phyloP scores from a whole-genome alignment of 768 basidiomycete species.

The Collybia nuda region DNA sequence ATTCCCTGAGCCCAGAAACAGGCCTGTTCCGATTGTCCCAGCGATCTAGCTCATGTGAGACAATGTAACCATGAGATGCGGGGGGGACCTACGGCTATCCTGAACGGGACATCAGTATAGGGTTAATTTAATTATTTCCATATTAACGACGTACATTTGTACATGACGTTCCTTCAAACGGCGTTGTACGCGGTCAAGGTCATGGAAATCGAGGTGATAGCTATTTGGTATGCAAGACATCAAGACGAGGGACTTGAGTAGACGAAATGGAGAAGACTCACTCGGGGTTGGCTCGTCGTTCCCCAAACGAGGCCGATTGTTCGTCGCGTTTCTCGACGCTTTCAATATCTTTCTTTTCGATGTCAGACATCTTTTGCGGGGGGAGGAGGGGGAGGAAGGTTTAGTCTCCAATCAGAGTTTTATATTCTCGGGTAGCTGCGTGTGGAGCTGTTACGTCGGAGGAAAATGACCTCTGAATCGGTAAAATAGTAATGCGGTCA shows the following conservation, averaged over 20 bases:
- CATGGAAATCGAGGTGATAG: slow-evolving; percentile 55
- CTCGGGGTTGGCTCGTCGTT: neutral
- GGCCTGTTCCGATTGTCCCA: slow-evolving; percentile 73
- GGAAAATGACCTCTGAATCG: too few species aligned
- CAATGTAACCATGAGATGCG: neutral
- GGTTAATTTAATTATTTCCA: neutral
- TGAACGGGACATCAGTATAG: slow-evolving; percentile 15
- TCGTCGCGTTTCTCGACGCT: too few species aligned
- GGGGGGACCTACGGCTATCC: slow-evolving; percentile 58
- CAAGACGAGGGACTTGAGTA: neutral
- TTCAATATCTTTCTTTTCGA: neutral
- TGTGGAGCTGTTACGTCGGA: too few species aligned
- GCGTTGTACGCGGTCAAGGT: slow-evolving; percentile 71
- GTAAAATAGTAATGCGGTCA: too few species aligned
- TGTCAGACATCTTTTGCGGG: neutral
- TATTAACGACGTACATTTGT: slow-evolving; percentile 55
- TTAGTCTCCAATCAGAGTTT: neutral
- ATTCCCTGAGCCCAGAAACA: slow-evolving; percentile 70
- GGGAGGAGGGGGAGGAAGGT: neutral
- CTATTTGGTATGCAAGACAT: slow-evolving; percentile 14
- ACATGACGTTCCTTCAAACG: slow-evolving; percentile 77
- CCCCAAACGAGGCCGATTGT: too few species aligned
- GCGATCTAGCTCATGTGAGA: slow-evolving; percentile 46
- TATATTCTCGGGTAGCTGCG: too few species aligned
- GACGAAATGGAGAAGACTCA: neutral